Conservation (phyloP, 495 filamentous ascomycete genomes). For the Jackrogersella minutella region DNA sequence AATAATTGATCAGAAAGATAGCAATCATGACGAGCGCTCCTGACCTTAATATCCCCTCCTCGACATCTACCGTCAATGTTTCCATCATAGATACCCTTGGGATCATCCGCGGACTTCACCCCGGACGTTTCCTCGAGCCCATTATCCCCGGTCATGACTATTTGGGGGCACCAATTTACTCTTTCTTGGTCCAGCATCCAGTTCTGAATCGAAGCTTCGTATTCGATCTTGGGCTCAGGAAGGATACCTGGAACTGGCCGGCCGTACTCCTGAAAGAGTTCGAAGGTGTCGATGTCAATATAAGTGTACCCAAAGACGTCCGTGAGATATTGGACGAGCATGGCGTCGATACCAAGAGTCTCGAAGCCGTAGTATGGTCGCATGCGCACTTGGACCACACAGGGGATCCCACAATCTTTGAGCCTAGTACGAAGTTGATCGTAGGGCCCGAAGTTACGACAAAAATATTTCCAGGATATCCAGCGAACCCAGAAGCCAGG, state of each 20-base stretch:
- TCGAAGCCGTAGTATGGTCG: constrained; percentile 68
- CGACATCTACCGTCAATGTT: constrained; percentile 57
- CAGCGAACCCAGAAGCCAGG: constrained; percentile 49
- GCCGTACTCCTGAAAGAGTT: constrained; percentile 44
- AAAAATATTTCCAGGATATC: constrained; percentile 58
- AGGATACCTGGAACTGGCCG: constrained; percentile 57
- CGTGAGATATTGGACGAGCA: constrained; percentile 58
- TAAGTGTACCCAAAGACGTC: constrained; percentile 58
- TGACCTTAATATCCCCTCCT: constrained; percentile 58
- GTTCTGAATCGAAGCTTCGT: constrained; percentile 54
- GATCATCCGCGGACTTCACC: constrained; percentile 46
- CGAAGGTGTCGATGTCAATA: constrained; percentile 23
- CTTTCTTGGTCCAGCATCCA: constrained; percentile 64
- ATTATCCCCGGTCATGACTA: constrained; percentile 51
- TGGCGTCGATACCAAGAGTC: constrained; percentile 52
- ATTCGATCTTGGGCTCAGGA: constrained; percentile 67
- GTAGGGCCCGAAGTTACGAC: constrained; percentile 66
- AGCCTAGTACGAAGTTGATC: constrained; percentile 57
- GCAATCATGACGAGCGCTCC: constrained; percentile 41
- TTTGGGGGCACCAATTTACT: constrained; percentile 56
- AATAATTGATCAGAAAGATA: not conserved
- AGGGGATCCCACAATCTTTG: constrained; percentile 63
- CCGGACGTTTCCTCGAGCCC: constrained; percentile 51
- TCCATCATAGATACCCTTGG: constrained; percentile 63
- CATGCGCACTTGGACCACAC: constrained; percentile 70